Conservation (phyloP, 352 stramenopile species). For the Pythium oligandrum region DNA sequence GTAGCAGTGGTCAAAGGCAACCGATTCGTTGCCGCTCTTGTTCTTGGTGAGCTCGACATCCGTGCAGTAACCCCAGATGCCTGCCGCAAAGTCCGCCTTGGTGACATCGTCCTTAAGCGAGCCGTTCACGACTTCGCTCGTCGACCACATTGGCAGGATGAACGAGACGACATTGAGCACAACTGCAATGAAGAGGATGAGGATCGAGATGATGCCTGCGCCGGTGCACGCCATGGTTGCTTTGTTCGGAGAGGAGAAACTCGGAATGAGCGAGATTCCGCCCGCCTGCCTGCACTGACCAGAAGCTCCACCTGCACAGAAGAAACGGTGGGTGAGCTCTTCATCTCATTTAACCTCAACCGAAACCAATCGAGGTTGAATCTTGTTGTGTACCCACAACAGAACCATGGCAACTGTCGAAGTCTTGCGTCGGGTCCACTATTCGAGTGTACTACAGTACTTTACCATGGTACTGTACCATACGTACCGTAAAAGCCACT, state of each 20-base stretch:
- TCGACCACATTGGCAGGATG: constrained; percentile 63
- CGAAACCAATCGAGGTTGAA: constrained; percentile 9
- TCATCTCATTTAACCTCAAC: constrained; percentile 24
- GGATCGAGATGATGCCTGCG: constrained; percentile 45
- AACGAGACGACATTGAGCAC: constrained; percentile 59
- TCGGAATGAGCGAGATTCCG: too few relatives aligned
- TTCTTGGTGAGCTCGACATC: constrained; percentile 37
- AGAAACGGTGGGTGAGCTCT: too few relatives aligned
- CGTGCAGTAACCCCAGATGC: constrained; percentile 64
- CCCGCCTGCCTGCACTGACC: too few relatives aligned
- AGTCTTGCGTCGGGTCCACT: constrained; percentile 5
- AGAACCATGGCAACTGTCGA: not conserved
- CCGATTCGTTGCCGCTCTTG: constrained; percentile 17
- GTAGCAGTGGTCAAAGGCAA: constrained; percentile 62
- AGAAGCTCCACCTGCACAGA: too few relatives aligned
- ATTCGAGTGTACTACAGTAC: not conserved
- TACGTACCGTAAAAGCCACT: too few relatives aligned
- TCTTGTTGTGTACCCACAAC: constrained; percentile 13
- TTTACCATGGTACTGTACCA: too few relatives aligned
- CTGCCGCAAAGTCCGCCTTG: constrained; percentile 49
- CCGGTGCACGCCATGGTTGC: constrained; percentile 47
- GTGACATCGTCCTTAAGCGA: constrained; percentile 23
- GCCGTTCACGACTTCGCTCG: constrained; percentile 40
- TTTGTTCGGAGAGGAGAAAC: not conserved
- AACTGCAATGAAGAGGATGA: constrained; percentile 50